Base-by-base conservation (phyloP, 2,329 filamentous ascomycete genomes). In the Coniochaeta sp. region DNA sequence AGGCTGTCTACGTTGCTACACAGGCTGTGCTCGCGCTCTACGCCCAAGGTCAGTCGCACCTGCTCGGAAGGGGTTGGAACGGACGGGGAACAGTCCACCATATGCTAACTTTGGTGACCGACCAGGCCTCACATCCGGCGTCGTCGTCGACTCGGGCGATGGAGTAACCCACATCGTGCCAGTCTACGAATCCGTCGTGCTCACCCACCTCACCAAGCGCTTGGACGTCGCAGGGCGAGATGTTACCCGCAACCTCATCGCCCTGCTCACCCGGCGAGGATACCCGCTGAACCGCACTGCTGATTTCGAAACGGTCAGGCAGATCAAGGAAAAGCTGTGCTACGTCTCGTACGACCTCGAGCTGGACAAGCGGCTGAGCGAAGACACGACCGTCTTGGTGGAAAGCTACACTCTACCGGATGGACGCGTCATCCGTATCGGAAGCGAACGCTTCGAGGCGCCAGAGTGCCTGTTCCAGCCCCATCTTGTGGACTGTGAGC, bases 291-390 rank as follows among this genome's bases (percentile, higher is more conserved):
- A 99, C 85, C 87, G 95, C 74, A 99, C 95, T 14, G 95, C 95
- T 72, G 95, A 99, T 75, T 99, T 99, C 75, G 95, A 99, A 77
- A 99, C 95, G 4, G 95, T 99, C 60, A 90, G 95, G 63, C 93
- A 98, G 75, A 98, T 99, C 81, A 99, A 99, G 80, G 95, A 99
- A 82, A 99, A 99, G 83, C 89, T 99, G 58, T 98, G 95, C 83
- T 99, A 99, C 74, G 93, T 99, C 60, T 97, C 93, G 14, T 99
- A 98, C 80, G 95, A 99, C 74, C 85, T 99, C 60, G 92, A 96
- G 76, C 82, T 99, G 59, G 95, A 99, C 81, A 93, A 98, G 79
- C 88, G 90, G 67, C 86, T 99, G 65, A 96, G 91, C 71, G 95
- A 99, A 78, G 95, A 99, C 70, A 99, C 95, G 17, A 99, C 95